Evolutionary conservation across 768 basidiomycete species (phyloP).

Genomic region (Podaxis sp.): DNA sequence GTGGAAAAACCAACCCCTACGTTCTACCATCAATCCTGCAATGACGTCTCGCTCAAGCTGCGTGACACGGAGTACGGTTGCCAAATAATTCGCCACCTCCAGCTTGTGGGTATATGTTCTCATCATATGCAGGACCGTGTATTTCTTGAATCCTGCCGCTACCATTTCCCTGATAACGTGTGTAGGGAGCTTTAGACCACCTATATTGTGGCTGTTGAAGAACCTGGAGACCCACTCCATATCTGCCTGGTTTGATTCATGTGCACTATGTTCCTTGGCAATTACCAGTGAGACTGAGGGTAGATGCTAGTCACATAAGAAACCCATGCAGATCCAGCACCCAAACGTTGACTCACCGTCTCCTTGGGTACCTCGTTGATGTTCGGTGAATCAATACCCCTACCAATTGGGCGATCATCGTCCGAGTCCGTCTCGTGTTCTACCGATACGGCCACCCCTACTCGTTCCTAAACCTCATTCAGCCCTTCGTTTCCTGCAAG

Average conservation of each 20-base stretch:
- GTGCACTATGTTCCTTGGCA: neutral
- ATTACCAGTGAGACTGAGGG: neutral
- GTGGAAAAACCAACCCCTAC: neutral
- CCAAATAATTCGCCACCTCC: constrained; percentile 4
- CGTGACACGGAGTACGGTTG: constrained; percentile 1
- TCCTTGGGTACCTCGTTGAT: neutral
- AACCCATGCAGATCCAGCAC: neutral
- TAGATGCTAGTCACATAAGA: neutral
- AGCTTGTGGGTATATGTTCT: neutral
- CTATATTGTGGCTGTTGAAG: neutral
- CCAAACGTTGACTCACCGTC: neutral
- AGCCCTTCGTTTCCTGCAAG: neutral
- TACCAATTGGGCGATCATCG: neutral
- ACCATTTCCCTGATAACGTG: neutral
- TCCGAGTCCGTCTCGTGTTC: neutral
- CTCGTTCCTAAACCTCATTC: neutral
- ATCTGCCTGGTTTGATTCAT: neutral
- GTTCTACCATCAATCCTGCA: constrained; percentile 3
- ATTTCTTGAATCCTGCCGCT: constrained; percentile 7
- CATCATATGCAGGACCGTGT: constrained; percentile 2
- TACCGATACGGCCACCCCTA: neutral
- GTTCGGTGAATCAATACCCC: too few relatives aligned
- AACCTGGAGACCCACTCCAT: neutral
- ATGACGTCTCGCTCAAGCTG: constrained; percentile 4
- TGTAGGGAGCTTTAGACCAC: neutral